Evolutionary conservation across 2,329 filamentous ascomycete species (phyloP), one percentile per base, ranked within the genome.

Genomic region (Epichloe glyceriae): DNA sequence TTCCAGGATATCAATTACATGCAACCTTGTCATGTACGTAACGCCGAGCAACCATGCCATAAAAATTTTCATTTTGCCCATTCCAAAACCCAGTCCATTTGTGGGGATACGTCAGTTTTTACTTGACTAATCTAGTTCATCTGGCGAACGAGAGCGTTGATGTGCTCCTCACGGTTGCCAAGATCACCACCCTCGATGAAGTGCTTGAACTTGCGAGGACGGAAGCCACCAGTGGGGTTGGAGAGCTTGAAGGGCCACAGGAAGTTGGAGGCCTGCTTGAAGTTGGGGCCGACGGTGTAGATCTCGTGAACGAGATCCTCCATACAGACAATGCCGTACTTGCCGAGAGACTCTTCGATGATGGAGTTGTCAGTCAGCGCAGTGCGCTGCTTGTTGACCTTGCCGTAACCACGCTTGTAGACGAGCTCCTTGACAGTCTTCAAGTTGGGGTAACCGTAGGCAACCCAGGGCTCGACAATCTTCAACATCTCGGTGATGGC

Each of bases 391-490:
- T 95, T 95, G 79, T 96, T 82, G 73, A 96, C 77, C 84, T 97
- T 98, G 71, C 91, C 93, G 74, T 98, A 97, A 67, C 93, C 93
- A 65, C 93, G 91, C 88, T 97, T 98, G 85, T 98, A 98, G 80
- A 98, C 75, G 70, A 98, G 89, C 80, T 98, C 93, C 74, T 94
- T 94, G 73, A 98, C 83, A 70, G 84, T 88, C 86, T 98, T 98
- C 60, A 97, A 86, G 83, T 96, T 97, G 73, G 93, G 93, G 80
- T 97, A 97, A 73, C 93, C 93, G 73, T 97, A 98, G 67, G 93
- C 91, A 64, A 98, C 85, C 83, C 93, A 98, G 63, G 93, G 93
- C 83, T 98, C 93, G 71, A 98, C 88, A 61, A 97, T 83, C 80
- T 93, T 95, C 69, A 95, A 80, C 89, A 95, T 95, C 83, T 95